Percentiles rank a stretch among this genome's conserved stretches.
Conservation (phyloP, 306 rosid species). For the Vicia faba region DNA sequence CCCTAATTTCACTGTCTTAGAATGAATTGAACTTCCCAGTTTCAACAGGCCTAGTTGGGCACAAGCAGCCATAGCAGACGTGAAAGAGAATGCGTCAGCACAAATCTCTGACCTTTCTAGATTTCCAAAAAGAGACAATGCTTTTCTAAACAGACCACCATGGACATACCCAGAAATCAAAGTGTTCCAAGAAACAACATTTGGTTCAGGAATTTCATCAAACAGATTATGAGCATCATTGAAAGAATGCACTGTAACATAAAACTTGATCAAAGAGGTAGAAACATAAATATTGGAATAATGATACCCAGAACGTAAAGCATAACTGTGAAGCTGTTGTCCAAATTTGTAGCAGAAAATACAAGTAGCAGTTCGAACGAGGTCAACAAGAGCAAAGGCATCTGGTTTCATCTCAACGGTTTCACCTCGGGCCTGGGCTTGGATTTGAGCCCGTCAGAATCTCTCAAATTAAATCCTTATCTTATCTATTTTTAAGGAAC, state of each 20-base stretch:
- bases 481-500: conserved; percentile 22
- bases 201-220: conserved; percentile 29
- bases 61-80: conserved; percentile 59
- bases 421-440: conserved; percentile 32
- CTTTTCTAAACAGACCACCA: conserved; percentile 48
- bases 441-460: too few species aligned
- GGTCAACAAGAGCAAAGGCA: conserved; percentile 52
- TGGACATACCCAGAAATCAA: conserved; percentile 65
- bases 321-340: conserved; percentile 59
- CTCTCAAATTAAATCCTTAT: too few species aligned
- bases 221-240: background rate
- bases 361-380: conserved; percentile 47
- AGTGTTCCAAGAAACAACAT: conserved; percentile 66
- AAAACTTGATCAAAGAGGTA: conserved; percentile 50
- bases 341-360: conserved; percentile 38
- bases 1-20: conserved; percentile 55
- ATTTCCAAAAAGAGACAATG: conserved; percentile 44
- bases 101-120: conserved; percentile 48
- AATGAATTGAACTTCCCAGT: conserved; percentile 61
- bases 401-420: conserved; percentile 43
- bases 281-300: conserved; percentile 45
- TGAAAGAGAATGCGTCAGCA: conserved; percentile 58
- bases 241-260: conserved; percentile 17
- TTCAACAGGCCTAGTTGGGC: conserved; percentile 49
- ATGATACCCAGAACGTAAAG: conserved; percentile 55